phyloP scores from a whole-genome alignment of 192 early-diverging fungal species.

The Backusella liffmaniae region DNA sequence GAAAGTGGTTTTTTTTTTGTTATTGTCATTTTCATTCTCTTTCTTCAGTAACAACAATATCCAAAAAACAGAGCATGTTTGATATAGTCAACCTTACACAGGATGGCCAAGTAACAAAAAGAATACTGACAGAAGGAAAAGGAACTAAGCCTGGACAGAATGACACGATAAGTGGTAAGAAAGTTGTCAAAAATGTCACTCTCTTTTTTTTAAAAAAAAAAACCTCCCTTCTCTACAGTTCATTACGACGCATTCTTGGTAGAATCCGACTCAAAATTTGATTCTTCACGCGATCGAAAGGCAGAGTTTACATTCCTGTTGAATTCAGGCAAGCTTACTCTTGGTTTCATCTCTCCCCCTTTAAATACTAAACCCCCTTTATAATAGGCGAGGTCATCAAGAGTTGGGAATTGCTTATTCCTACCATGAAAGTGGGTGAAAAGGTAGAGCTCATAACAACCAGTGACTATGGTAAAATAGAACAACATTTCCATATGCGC shows the following conservation, averaged over 20 bases:
- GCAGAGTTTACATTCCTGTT: conserved; percentile 32
- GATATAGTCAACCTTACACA: neutral
- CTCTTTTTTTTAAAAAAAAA: neutral
- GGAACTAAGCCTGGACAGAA: neutral
- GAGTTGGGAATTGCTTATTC: conserved; percentile 39
- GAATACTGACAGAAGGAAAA: neutral
- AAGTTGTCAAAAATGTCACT: neutral
- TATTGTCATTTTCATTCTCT: too few relatives aligned
- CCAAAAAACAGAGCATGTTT: neutral
- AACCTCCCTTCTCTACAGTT: neutral
- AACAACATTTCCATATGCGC: neutral
- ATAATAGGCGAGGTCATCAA: conserved; percentile 39
- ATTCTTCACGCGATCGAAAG: conserved; percentile 39
- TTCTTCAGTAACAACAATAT: neutral
- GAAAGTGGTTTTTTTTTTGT: neutral
- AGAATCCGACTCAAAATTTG: conserved; percentile 17
- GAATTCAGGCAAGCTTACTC: conserved; percentile 31
- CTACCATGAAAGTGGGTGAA: conserved; percentile 46
- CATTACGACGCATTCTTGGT: conserved; percentile 7
- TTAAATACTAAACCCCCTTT: too few relatives aligned
- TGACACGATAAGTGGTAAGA: conserved; percentile 3
- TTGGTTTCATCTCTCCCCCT: too few relatives aligned
- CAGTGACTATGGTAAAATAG: conserved; percentile 37
- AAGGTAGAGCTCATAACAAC: conserved; percentile 35
- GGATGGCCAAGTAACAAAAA: conserved; percentile 8